A percentile compares a stretch with the other conserved stretches of the same genome.
These are phyloP conservation scores for Raphidocelis subcapitata DNA, from an alignment of 139 green algal species.

Conservation along the genomic window DNA sequence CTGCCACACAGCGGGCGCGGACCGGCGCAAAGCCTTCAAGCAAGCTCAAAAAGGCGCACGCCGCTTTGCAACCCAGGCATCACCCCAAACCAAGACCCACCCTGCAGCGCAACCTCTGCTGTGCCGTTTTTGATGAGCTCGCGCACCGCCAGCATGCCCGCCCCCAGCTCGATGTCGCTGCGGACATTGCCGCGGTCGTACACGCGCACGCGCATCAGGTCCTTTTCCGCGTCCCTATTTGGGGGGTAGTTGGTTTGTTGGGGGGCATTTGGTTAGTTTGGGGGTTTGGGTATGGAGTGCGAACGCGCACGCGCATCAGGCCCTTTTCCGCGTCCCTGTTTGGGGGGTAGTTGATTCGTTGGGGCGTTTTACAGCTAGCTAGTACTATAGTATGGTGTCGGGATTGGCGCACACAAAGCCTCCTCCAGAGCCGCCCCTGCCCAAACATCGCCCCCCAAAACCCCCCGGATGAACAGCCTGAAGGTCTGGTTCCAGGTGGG, in stretches of 20 bases:
- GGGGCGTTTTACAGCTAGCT: background rate
- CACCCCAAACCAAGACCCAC: conserved; percentile 25
- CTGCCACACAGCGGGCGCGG: no score
- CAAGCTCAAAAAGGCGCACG: no score
- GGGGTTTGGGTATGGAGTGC: background rate
- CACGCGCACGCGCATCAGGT: conserved; percentile 39
- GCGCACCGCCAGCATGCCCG: conserved; percentile 38
- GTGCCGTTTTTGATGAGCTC: no score
- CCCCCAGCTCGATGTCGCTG: conserved; percentile 52
- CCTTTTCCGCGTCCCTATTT: conserved; percentile 15
- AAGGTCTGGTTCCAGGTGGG: conserved; percentile 49
- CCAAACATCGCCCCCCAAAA: no score
- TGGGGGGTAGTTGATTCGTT: background rate
- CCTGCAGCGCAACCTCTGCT: conserved; percentile 33
- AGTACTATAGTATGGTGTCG: background rate
- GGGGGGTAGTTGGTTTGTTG: background rate
- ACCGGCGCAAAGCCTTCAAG: no score
- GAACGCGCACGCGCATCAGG: background rate
- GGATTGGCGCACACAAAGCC: no score
- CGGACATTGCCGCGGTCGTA: conserved; percentile 50
- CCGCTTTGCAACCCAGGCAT: no score
- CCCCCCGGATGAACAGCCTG: conserved; percentile 47
- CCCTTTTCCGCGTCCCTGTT: conserved; percentile 18
- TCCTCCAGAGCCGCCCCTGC: no score
- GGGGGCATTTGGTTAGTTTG: background rate